Conservation (phyloP, 768 basidiomycete genomes). For the Lactarius deliciosus region DNA sequence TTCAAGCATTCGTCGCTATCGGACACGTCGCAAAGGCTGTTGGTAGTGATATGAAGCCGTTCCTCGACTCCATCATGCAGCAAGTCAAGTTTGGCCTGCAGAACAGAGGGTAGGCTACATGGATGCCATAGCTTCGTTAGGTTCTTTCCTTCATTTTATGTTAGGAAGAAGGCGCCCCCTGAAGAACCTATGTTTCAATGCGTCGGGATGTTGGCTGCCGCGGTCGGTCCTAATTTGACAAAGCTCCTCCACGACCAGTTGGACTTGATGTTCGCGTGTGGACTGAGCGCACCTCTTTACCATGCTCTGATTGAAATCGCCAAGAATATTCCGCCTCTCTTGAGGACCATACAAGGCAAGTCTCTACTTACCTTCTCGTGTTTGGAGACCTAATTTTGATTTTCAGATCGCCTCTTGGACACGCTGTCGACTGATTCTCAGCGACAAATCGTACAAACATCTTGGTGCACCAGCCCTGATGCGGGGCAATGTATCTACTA, state of each 20-base stretch:
- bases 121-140: background rate
- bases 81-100: slow-evolving; percentile 90
- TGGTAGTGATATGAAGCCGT: slow-evolving; percentile 92
- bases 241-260: slow-evolving; percentile 95
- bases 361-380: background rate
- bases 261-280: slow-evolving; percentile 94
- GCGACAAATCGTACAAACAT: slow-evolving; percentile 82
- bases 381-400: slow-evolving; percentile 2
- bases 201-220: slow-evolving; percentile 91
- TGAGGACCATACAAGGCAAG: slow-evolving; percentile 89
- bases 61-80: slow-evolving; percentile 86
- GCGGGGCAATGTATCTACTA: slow-evolving; percentile 50
- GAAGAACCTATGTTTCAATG: slow-evolving; percentile 98
- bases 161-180: slow-evolving; percentile 86
- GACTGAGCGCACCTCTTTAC: slow-evolving; percentile 84
- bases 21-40: slow-evolving; percentile 93
- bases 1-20: slow-evolving; percentile 88
- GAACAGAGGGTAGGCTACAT: slow-evolving; percentile 67
- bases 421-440: slow-evolving; percentile 76
- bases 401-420: slow-evolving; percentile 83
- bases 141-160: slow-evolving; percentile 31
- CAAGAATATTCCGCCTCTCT: slow-evolving; percentile 81
- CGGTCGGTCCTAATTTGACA: slow-evolving; percentile 94
- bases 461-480: slow-evolving; percentile 71
- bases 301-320: slow-evolving; percentile 84